Conservation (phyloP, 306 rosid species). For the Dalbergia cochinchinensis region DNA sequence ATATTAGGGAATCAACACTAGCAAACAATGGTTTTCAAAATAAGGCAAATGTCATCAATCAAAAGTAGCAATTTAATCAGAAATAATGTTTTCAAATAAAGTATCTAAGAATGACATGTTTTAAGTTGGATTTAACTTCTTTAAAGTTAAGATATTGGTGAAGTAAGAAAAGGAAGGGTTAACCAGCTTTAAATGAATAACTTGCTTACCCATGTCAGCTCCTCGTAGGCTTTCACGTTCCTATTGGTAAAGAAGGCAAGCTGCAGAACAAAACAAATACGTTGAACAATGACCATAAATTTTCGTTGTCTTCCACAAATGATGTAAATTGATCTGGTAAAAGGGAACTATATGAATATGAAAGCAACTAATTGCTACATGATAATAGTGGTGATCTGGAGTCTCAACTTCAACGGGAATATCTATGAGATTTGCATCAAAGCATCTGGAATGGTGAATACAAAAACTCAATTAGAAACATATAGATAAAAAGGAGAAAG, state of each 20-base stretch:
- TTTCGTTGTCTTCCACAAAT: not conserved
- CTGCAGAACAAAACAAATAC: conserved; percentile 53
- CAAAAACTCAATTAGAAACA: not conserved
- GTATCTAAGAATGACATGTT: not conserved
- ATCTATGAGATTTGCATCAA: conserved; percentile 71
- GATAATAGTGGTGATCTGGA: conserved; percentile 89
- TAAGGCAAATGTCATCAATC: too few relatives aligned
- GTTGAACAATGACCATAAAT: not conserved
- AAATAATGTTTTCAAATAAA: conserved; percentile 8
- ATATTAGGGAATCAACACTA: not conserved
- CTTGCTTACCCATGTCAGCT: conserved; percentile 78
- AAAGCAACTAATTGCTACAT: conserved; percentile 53
- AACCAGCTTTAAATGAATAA: too few relatives aligned
- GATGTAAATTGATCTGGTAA: conserved; percentile 12
- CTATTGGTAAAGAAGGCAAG: conserved; percentile 78
- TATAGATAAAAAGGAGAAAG: not conserved
- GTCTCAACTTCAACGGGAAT: conserved; percentile 89
- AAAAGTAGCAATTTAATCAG: not conserved
- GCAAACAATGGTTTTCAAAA: not conserved
- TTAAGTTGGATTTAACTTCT: too few relatives aligned
- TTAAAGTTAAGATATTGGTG: too few relatives aligned
- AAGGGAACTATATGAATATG: not conserved
- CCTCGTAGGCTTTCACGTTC: conserved; percentile 70
- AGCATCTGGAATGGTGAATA: conserved; percentile 57
- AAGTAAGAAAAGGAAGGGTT: too few relatives aligned